These are phyloP conservation scores for Oxyria digyna DNA, from an alignment of 148 eudicot genomes.

Conservation along the genomic window DNA sequence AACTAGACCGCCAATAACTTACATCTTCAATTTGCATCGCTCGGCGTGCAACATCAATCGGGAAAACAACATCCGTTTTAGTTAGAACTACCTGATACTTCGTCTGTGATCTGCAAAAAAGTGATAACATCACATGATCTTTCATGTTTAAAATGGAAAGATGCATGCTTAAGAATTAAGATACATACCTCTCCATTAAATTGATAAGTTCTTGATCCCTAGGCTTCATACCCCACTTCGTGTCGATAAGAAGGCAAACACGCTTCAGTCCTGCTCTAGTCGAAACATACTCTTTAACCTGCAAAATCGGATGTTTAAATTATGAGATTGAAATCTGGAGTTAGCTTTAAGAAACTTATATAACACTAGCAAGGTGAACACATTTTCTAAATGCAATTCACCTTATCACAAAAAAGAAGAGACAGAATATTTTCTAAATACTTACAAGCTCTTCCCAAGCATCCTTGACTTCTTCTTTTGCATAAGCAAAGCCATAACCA, in stretches of 20 bases:
- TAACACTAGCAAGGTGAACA: not conserved
- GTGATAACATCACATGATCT: not conserved
- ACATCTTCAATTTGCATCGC: constrained; percentile 99
- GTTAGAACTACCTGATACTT: constrained; percentile 86
- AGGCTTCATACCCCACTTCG: constrained; percentile 98
- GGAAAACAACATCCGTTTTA: constrained; percentile 76
- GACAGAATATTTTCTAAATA: constrained; percentile 1
- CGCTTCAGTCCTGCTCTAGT: constrained; percentile 68
- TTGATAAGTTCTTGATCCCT: constrained; percentile 84
- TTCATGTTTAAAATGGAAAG: not conserved
- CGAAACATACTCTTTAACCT: constrained; percentile 95
- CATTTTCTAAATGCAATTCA: no score
- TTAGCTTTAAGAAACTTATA: not conserved
- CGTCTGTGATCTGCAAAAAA: constrained; percentile 54
- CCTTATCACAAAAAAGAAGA: not conserved
- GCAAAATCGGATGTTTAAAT: constrained; percentile 8
- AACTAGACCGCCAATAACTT: not conserved
- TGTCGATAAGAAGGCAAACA: constrained; percentile 89
- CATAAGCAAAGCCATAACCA: constrained; percentile 97
- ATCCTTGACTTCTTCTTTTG: constrained; percentile 95
- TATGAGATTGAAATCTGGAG: not conserved
- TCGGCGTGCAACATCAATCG: constrained; percentile 90
- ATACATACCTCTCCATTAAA: constrained; percentile 81
- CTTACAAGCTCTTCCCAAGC: constrained; percentile 96
- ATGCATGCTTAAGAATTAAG: not conserved